phyloP scores from a whole-genome alignment of 768 basidiomycete genomes.

The Guyanaporus albipodus region DNA sequence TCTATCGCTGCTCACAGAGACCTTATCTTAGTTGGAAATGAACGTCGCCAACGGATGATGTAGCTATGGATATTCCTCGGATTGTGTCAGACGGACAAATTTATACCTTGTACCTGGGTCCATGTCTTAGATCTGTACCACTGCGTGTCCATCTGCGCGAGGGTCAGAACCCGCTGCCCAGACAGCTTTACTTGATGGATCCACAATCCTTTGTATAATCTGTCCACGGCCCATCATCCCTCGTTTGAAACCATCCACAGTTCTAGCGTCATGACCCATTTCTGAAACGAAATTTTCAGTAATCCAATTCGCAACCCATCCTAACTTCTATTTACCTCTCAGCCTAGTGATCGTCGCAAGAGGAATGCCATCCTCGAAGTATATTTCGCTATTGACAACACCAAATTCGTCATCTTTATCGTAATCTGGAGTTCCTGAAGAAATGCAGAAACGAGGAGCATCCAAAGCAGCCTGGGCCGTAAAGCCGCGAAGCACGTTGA shows the following conservation, averaged over 20 bases:
- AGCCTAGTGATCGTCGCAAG: conserved; percentile 60
- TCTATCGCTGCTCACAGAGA: conserved; percentile 2
- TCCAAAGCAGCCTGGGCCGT: conserved; percentile 88
- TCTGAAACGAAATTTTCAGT: conserved; percentile 36
- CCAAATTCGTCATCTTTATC: conserved; percentile 50
- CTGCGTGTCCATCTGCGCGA: conserved; percentile 85
- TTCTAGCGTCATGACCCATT: conserved; percentile 85
- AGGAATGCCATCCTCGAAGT: conserved; percentile 81
- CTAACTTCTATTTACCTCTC: conserved; percentile 43
- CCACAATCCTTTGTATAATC: conserved; percentile 77
- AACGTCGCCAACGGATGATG: conserved; percentile 61
- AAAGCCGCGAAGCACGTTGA: conserved; percentile 86
- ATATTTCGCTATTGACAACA: conserved; percentile 74
- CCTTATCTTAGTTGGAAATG: conserved; percentile 48
- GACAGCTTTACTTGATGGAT: conserved; percentile 64
- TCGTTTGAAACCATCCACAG: conserved; percentile 56
- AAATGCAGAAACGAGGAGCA: conserved; percentile 95
- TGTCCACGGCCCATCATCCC: conserved; percentile 80
- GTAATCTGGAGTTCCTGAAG: conserved; percentile 69
- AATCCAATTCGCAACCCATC: not conserved
- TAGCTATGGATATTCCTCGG: conserved; percentile 25
- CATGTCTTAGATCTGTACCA: conserved; percentile 64
- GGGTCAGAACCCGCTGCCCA: conserved; percentile 96
- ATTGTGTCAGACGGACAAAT: not conserved
- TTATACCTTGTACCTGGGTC: not conserved